Base-by-base conservation (phyloP, 192 early-diverging fungal species). In the Allomyces arbusculus region DNA sequence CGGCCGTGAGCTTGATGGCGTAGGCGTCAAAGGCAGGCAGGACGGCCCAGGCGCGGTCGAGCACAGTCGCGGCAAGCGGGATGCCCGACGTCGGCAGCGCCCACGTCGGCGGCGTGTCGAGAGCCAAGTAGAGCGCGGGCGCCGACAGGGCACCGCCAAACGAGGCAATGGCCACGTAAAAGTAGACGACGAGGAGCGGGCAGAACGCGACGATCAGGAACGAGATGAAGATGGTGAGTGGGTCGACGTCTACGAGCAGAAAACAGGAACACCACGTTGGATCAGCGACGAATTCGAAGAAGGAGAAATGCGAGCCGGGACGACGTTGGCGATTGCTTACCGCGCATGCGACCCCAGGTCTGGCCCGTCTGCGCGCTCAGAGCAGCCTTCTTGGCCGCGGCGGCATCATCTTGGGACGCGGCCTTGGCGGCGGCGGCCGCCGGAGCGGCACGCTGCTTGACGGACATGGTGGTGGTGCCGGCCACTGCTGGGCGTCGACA, bases 301-400 rank as follows among this genome's bases (percentile, higher is more conserved):
- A 0, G 62, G 61, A 40, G 40, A 63, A 22, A 22, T 22, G 16
- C n/a, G 20, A 24, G 70, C 7, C 2, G 9, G 11, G 44, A 61
- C n/a, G 61, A n/a, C 33, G 20, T n/a, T n/a, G 5, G 33, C 22
- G 55, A 62, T 40, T 64, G 24, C 44, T 67, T 73, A 86, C 84
- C 85, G 73, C 81, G 73, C 61, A 81, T 81, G n/a, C 86, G 78
- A 55, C 86, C 86, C 86, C 86, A 87, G 62, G 86, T 87, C 69
- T 83, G 81, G 44, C 86, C 85, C 24, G 74, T 79, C 73, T 87
- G 86, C 61, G 79, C 74, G 33, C 33, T 40, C 33, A 40, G 33
- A 40, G 33, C 33, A 8, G 33, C 33, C 33, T 40, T 40, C 33
- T 40, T 40, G 33, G 33, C 7, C 7, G 33, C 33, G 26, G 26